Evolutionary conservation across 176 grass and related monocot genomes (phyloP).

Genomic region (Panicum miliaceum): DNA sequence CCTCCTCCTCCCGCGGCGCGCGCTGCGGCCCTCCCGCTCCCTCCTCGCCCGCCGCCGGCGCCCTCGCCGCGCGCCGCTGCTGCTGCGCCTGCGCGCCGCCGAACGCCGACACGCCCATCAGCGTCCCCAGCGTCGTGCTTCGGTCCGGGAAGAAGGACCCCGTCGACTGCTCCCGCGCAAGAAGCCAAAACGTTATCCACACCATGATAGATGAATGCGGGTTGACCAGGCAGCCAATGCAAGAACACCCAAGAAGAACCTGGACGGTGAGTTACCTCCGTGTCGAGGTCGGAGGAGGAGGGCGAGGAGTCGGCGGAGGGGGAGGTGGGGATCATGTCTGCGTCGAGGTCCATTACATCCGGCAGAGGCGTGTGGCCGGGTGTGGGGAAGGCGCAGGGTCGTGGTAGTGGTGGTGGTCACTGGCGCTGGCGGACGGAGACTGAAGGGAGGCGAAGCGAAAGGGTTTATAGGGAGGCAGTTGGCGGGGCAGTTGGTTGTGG

Average conservation of each 20-base stretch:
- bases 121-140: conserved; percentile 93
- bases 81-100: conserved; percentile 4
- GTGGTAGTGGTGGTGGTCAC: neutral
- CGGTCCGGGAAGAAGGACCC: conserved; percentile 95
- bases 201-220: neutral
- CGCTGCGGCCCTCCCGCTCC: neutral
- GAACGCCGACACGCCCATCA: conserved; percentile 88
- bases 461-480: conserved; percentile 45
- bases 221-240: neutral
- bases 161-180: conserved; percentile 59
- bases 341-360: conserved; percentile 64
- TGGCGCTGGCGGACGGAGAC: neutral
- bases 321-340: conserved; percentile 71
- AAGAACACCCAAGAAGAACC: neutral
- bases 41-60: neutral
- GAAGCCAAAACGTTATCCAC: conserved; percentile 3
- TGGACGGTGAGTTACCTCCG: conserved; percentile 54
- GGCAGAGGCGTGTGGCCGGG: neutral
- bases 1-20: neutral
- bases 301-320: conserved; percentile 76
- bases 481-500: conserved; percentile 42
- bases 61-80: conserved; percentile 6
- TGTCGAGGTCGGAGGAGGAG: conserved; percentile 98
- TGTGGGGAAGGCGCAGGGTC: neutral
- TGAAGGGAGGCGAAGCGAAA: neutral